A percentile compares a stretch with the other conserved stretches of the same genome.
Evolutionary conservation across 495 filamentous ascomycete genomes (phyloP).

Genomic region (Staphylotrichum longicolle): DNA sequence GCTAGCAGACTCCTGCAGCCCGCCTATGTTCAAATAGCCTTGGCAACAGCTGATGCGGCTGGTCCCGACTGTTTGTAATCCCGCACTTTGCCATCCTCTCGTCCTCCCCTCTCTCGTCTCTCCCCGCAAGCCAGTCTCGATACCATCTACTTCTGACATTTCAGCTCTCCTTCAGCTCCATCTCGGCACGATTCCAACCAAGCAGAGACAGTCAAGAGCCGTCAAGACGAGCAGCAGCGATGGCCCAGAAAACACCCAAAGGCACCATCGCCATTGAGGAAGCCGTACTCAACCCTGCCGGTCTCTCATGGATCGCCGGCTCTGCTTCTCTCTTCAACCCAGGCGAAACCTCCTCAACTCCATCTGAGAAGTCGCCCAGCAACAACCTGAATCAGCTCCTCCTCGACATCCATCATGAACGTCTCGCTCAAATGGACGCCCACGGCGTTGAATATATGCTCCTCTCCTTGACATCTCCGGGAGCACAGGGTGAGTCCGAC

Average conservation of each 20-base stretch:
- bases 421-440: constrained; percentile 53
- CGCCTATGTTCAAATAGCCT: too few relatives aligned
- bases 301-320: constrained; percentile 31
- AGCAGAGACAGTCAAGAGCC: not conserved
- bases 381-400: constrained; percentile 23
- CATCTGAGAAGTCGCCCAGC: not conserved
- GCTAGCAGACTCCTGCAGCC: too few relatives aligned
- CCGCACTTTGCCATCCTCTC: too few relatives aligned
- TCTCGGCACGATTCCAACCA: too few relatives aligned
- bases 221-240: constrained; percentile 17
- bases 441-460: constrained; percentile 62
- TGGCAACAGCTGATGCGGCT: too few relatives aligned
- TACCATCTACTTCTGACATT: too few relatives aligned
- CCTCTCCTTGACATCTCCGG: constrained; percentile 55
- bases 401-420: constrained; percentile 47
- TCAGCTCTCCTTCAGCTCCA: too few relatives aligned
- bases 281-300: constrained; percentile 51
- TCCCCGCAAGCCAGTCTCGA: too few relatives aligned
- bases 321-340: constrained; percentile 35
- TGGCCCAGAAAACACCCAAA: constrained; percentile 41
- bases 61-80: too few relatives aligned
- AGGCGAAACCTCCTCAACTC: constrained; percentile 11
- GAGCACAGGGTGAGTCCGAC: constrained; percentile 56
- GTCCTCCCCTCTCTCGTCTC: too few relatives aligned
- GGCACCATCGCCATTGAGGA: constrained; percentile 57